Evolutionary conservation across 345 rosid species (phyloP).

Genomic region (Eucalyptus fibrosa): DNA sequence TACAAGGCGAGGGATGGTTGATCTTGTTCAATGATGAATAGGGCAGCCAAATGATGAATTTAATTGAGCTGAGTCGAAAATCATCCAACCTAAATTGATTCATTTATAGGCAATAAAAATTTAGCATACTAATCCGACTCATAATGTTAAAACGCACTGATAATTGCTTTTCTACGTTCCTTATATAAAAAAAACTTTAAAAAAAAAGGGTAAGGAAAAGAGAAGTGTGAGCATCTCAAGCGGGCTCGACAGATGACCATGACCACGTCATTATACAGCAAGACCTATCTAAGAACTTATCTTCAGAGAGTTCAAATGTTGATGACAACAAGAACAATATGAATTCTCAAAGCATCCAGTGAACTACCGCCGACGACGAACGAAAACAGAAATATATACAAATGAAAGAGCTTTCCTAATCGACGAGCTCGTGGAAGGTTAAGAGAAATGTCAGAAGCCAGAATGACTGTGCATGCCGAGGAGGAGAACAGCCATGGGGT

Average conservation of each 20-base stretch:
- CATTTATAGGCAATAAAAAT: neutral
- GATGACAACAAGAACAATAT: neutral
- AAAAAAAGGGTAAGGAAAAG: accelerated
- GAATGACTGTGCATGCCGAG: neutral
- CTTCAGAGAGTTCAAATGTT: neutral
- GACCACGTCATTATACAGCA: neutral
- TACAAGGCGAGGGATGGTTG: neutral
- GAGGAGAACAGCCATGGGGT: neutral
- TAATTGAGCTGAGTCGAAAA: accelerated
- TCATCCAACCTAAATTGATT: neutral
- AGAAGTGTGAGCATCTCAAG: neutral
- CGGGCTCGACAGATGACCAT: neutral
- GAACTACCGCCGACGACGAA: neutral
- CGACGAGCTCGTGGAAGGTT: neutral
- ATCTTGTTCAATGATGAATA: no score
- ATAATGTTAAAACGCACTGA: neutral
- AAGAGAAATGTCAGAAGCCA: neutral
- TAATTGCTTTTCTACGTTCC: neutral
- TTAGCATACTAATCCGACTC: neutral
- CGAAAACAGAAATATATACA: neutral
- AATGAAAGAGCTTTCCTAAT: neutral
- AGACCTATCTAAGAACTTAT: neutral
- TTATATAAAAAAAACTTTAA: neutral
- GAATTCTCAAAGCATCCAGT: neutral
- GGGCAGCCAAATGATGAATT: neutral